A percentile compares a stretch with the other conserved stretches of the same genome.
Conservation (phyloP, 805 yeast genomes). For the Vanderwaltozyma yarrowii region DNA sequence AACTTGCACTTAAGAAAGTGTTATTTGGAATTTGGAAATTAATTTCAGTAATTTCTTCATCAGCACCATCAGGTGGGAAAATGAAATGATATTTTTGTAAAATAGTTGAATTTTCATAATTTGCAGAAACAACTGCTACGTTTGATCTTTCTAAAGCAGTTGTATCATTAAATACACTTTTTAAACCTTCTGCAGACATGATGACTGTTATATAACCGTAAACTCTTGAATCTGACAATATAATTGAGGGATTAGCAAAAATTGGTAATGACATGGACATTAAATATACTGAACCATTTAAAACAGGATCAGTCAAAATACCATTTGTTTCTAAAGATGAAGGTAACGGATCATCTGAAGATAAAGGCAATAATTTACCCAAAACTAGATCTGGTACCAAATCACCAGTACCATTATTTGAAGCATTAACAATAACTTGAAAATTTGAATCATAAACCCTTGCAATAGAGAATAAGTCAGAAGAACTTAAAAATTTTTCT, state of each 20-base stretch:
- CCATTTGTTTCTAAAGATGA: conserved; percentile 36
- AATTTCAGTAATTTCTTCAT: conserved; percentile 7
- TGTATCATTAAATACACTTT: conserved; percentile 32
- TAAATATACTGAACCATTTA: conserved; percentile 38
- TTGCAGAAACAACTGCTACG: conserved; percentile 26
- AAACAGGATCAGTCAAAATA: conserved; percentile 55
- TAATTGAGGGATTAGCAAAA: conserved; percentile 59
- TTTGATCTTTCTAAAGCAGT: conserved; percentile 32
- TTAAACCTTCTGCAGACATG: conserved; percentile 37
- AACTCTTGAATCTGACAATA: conserved; percentile 44
- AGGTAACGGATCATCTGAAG: conserved; percentile 35
- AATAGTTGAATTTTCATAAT: conserved; percentile 13
- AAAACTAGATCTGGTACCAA: conserved; percentile 25
- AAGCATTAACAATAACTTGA: conserved; percentile 35
- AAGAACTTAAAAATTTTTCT: conserved; percentile 54
- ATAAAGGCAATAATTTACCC: conserved; percentile 40
- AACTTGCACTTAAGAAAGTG: conserved; percentile 28
- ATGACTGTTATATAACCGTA: conserved; percentile 64
- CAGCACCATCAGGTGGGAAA: conserved; percentile 30
- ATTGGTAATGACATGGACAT: conserved; percentile 75
- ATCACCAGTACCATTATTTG: conserved; percentile 33
- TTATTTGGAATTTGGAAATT: conserved; percentile 21
- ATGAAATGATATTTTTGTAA: conserved; percentile 33
- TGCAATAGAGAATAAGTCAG: conserved; percentile 54
- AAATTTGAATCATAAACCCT: conserved; percentile 55